These are phyloP conservation scores for Termitomyces sp. DNA, from an alignment of 768 basidiomycete genomes.

Conservation along the genomic window DNA sequence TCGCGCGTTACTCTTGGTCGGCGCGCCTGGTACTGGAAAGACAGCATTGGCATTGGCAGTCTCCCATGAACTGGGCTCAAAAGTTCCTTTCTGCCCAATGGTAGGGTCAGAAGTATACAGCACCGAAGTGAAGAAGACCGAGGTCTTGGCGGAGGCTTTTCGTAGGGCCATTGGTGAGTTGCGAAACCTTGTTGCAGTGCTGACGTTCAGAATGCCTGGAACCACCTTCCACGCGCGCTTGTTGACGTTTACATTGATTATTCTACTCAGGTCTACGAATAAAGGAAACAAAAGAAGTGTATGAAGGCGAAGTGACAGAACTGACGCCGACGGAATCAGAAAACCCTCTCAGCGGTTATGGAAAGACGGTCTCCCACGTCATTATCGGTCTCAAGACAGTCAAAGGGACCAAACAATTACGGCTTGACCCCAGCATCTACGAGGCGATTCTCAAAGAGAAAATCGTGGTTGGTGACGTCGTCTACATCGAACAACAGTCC, in stretches of 20 bases:
- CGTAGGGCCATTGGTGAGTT: constrained; percentile 89
- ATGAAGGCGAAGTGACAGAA: constrained; percentile 98
- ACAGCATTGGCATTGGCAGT: constrained; percentile 96
- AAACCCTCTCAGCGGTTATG: constrained; percentile 96
- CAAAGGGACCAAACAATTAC: constrained; percentile 89
- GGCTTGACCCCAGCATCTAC: constrained; percentile 93
- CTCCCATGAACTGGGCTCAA: constrained; percentile 89
- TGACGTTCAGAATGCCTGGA: neutral
- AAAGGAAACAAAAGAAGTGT: constrained; percentile 99
- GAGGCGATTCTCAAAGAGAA: constrained; percentile 98
- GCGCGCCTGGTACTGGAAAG: constrained; percentile 97
- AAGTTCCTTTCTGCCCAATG: constrained; percentile 98
- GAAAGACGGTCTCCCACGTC: constrained; percentile 98
- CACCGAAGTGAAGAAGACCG: constrained; percentile 98
- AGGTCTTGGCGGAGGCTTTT: constrained; percentile 93
- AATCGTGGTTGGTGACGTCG: constrained; percentile 93
- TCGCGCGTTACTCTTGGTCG: constrained; percentile 86
- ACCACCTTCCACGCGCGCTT: neutral
- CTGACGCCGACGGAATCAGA: constrained; percentile 95
- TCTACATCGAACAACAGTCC: constrained; percentile 91
- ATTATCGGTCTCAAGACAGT: constrained; percentile 93
- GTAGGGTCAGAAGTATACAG: constrained; percentile 97
- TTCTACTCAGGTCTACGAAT: constrained; percentile 78
- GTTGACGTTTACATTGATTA: neutral
- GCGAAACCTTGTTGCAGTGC: neutral